Evolutionary conservation across 2,329 filamentous ascomycete genomes (phyloP).

Genomic region (Pyrenophora teres): DNA sequence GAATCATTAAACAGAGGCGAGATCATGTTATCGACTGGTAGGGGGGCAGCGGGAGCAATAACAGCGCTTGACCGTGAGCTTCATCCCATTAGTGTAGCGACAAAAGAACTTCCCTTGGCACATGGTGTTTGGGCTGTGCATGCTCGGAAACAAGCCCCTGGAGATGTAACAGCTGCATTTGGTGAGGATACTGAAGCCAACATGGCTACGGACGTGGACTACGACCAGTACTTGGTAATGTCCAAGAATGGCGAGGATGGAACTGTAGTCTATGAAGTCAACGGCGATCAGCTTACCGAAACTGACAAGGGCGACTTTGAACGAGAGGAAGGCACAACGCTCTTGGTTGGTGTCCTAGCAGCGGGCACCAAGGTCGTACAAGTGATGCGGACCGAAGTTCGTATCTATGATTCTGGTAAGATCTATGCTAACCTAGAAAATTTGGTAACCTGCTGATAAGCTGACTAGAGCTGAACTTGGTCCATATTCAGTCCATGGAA

Average conservation of each 20-base stretch:
- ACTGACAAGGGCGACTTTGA: slow-evolving; percentile 89
- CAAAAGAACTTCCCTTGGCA: slow-evolving; percentile 73
- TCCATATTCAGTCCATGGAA: slow-evolving; percentile 89
- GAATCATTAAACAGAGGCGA: slow-evolving; percentile 50
- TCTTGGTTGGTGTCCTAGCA: slow-evolving; percentile 85
- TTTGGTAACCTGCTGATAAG: neutral
- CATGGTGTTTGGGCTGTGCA: slow-evolving; percentile 81
- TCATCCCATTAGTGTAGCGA: slow-evolving; percentile 71
- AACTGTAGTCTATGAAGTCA: slow-evolving; percentile 76
- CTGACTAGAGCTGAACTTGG: slow-evolving; percentile 74
- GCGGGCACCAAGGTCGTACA: slow-evolving; percentile 82
- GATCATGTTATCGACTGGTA: slow-evolving; percentile 63
- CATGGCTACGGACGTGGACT: slow-evolving; percentile 59
- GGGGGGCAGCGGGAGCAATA: slow-evolving; percentile 69
- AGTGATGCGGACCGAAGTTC: slow-evolving; percentile 81
- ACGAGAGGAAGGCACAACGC: slow-evolving; percentile 80
- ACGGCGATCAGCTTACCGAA: slow-evolving; percentile 73
- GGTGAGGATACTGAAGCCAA: slow-evolving; percentile 50
- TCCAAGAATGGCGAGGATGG: slow-evolving; percentile 69
- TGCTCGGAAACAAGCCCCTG: slow-evolving; percentile 69
- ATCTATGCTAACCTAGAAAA: neutral
- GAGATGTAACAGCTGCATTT: slow-evolving; percentile 56
- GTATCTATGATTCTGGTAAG: slow-evolving; percentile 88
- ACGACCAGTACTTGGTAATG: slow-evolving; percentile 82
- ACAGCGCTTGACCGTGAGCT: slow-evolving; percentile 79